phyloP scores from a whole-genome alignment of 169 alveolate species.

The Plasmodium sp. region DNA sequence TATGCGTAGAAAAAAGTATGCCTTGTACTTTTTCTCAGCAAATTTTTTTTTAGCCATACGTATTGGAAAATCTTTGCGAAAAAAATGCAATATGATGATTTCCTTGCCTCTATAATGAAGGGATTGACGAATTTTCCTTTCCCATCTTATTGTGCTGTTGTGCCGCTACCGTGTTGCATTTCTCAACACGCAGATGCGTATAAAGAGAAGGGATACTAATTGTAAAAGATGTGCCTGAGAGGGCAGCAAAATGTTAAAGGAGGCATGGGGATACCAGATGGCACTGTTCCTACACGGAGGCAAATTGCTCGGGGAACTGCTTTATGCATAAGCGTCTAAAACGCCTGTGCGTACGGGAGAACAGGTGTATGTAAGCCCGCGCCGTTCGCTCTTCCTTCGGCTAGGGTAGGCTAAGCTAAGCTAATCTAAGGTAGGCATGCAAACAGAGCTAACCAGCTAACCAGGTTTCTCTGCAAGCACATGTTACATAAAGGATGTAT shows the following conservation, averaged over 20 bases:
- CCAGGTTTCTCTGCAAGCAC: neutral
- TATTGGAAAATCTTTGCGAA: neutral
- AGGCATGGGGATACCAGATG: neutral
- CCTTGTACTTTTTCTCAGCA: too few species aligned
- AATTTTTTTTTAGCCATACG: neutral
- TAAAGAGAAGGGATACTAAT: neutral
- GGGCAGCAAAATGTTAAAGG: neutral
- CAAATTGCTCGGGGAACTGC: neutral
- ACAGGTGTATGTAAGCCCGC: neutral
- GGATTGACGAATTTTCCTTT: neutral
- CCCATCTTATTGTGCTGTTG: neutral
- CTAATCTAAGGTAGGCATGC: neutral
- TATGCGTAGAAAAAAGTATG: neutral
- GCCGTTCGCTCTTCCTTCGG: neutral
- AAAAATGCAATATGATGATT: neutral
- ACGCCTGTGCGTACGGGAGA: neutral
- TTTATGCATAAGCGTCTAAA: neutral
- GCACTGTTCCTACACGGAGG: neutral
- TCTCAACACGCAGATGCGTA: neutral
- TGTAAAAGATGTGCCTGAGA: neutral
- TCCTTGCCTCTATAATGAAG: neutral
- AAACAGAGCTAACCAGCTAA: too few species aligned
- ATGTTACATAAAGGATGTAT: neutral
- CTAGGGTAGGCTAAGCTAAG: neutral
- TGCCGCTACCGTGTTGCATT: neutral